A percentile compares a stretch with the other conserved stretches of the same genome.
Evolutionary conservation across 2,329 filamentous ascomycete genomes (phyloP).

Genomic region (Helotiales sp.): DNA sequence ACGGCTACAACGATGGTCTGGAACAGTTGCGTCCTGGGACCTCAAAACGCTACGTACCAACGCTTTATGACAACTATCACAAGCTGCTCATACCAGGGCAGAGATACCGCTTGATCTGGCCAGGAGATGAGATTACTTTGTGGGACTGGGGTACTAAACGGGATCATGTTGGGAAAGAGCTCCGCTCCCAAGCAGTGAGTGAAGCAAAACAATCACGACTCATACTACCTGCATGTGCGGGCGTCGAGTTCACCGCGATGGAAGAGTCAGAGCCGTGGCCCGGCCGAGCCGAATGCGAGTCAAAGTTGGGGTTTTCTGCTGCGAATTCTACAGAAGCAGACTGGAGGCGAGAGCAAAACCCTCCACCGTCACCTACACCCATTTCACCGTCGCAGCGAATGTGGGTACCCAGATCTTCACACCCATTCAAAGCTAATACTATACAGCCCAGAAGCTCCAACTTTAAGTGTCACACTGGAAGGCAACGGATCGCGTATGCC

Average conservation of each 20-base stretch:
- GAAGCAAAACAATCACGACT: slow-evolving; percentile 1
- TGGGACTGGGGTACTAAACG: background rate
- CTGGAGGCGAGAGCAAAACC: background rate
- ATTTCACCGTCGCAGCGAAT: background rate
- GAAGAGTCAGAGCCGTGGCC: slow-evolving; percentile 2
- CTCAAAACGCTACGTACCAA: background rate
- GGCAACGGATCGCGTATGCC: background rate
- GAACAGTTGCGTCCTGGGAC: background rate
- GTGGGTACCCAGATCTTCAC: background rate
- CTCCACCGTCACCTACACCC: background rate
- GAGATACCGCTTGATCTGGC: background rate
- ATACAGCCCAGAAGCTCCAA: background rate
- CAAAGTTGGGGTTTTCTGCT: background rate
- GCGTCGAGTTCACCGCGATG: background rate
- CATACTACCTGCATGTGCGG: background rate
- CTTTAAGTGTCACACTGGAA: background rate
- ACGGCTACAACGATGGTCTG: background rate
- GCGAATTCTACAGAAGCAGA: background rate
- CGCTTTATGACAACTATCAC: background rate
- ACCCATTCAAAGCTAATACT: background rate
- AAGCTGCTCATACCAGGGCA: background rate
- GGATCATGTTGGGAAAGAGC: background rate
- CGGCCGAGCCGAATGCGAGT: background rate
- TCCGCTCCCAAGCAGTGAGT: background rate
- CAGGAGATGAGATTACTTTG: background rate